phyloP scores from a whole-genome alignment of 805 yeast genomes.

The Metschnikowia santaceciliae region DNA sequence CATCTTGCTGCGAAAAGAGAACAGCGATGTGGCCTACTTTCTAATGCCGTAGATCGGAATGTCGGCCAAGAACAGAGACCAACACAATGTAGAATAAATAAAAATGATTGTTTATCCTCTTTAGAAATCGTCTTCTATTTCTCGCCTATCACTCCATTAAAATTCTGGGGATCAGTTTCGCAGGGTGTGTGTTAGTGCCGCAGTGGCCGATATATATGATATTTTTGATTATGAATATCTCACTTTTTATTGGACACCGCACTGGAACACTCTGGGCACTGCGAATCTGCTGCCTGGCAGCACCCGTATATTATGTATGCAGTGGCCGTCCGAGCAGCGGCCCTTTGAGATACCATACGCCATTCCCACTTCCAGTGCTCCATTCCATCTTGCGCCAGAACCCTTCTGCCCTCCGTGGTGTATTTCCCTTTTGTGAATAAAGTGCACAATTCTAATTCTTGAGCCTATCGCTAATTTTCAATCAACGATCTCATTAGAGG shows the following conservation, averaged over 20 bases:
- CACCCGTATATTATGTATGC: constrained; percentile 2
- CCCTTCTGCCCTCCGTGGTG: not conserved
- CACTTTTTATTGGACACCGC: constrained; percentile 1
- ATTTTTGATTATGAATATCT: constrained; percentile 3
- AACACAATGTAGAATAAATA: not conserved
- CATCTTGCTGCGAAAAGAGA: not conserved
- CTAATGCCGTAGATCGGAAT: not conserved
- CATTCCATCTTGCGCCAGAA: not conserved
- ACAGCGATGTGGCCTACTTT: not conserved
- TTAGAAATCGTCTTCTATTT: not conserved
- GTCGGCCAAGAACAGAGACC: not conserved
- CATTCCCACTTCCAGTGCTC: not conserved
- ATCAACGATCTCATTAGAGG: not conserved
- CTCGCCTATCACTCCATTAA: not conserved
- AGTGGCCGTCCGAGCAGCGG: constrained; percentile 7
- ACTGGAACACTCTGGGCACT: not conserved
- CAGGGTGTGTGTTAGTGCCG: not conserved
- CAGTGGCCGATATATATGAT: not conserved
- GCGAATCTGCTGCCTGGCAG: not conserved
- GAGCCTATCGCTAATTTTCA: not conserved
- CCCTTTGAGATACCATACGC: not conserved
- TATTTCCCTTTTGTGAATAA: not conserved
- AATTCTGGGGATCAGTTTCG: no score
- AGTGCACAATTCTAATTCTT: not conserved
- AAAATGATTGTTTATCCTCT: no score